A percentile compares a stretch with the other conserved stretches of the same genome.
These are phyloP conservation scores for Alloascoidea hylecoeti DNA, from an alignment of 805 yeast genomes.

Conservation along the genomic window DNA sequence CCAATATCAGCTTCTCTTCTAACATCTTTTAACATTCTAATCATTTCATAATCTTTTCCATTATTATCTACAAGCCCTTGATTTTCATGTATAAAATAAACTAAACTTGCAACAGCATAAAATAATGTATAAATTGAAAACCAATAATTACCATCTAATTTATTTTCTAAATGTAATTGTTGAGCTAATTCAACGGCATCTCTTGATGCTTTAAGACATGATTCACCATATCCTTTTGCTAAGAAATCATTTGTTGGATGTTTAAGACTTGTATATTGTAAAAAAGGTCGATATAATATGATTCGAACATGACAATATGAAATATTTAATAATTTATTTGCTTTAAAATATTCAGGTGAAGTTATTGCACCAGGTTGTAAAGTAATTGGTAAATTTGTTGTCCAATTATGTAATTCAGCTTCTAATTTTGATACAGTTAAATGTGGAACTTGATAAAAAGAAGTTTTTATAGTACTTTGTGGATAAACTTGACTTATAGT, in stretches of 20 bases:
- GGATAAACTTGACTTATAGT: constrained; percentile 69
- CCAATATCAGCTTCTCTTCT: constrained; percentile 74
- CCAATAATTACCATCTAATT: constrained; percentile 82
- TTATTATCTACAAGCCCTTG: constrained; percentile 13
- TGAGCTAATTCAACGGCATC: constrained; percentile 70
- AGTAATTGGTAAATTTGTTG: constrained; percentile 52
- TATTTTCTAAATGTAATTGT: constrained; percentile 58
- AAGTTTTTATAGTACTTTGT: too few relatives aligned
- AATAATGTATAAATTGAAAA: constrained; percentile 82
- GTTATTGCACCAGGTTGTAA: constrained; percentile 62
- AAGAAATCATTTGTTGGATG: constrained; percentile 29
- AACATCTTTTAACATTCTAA: constrained; percentile 22
- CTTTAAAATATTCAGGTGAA: constrained; percentile 49
- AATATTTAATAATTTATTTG: constrained; percentile 59
- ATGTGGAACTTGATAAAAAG: constrained; percentile 8
- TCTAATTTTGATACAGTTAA: constrained; percentile 47
- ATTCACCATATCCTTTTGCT: constrained; percentile 61
- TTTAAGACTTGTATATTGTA: constrained; percentile 64
- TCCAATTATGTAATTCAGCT: constrained; percentile 57
- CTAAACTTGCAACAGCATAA: constrained; percentile 77
- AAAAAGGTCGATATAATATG: constrained; percentile 75
- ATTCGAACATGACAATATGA: too few relatives aligned
- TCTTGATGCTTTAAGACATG: constrained; percentile 74
- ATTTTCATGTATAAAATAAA: constrained; percentile 60
- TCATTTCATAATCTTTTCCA: constrained; percentile 14